These are phyloP conservation scores for Phyllachora maydis DNA, from an alignment of 2,329 filamentous ascomycete species.

Conservation along the genomic window DNA sequence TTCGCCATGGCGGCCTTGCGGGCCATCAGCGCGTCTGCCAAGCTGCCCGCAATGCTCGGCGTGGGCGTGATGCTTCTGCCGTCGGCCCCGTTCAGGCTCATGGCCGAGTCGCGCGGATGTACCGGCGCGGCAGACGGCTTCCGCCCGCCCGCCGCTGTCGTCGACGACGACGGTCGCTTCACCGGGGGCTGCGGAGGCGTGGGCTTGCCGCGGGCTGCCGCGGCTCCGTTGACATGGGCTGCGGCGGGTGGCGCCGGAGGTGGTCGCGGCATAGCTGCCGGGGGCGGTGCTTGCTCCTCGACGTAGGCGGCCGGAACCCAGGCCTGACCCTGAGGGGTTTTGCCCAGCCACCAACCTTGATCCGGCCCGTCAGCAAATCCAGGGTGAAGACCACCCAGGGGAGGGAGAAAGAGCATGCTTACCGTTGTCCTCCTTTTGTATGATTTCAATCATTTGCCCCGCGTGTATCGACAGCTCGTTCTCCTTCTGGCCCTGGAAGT, in stretches of 20 bases:
- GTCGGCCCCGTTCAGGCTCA: conserved; percentile 35
- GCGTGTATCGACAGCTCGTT: conserved; percentile 70
- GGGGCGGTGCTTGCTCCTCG: conserved; percentile 52
- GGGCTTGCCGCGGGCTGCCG: conserved; percentile 65
- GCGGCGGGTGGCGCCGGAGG: conserved; percentile 57
- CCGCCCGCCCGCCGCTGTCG: conserved; percentile 40
- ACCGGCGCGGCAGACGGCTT: conserved; percentile 54
- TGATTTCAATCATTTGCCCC: conserved; percentile 67
- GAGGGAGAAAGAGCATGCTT: no score
- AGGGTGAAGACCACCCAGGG: background rate
- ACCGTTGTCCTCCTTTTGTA: conserved; percentile 95
- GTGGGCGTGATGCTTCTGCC: conserved; percentile 51
- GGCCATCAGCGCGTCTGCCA: conserved; percentile 61
- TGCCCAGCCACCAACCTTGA: conserved; percentile 88
- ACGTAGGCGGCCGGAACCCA: conserved; percentile 93
- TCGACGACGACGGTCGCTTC: conserved; percentile 74
- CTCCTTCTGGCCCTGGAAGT: conserved; percentile 65
- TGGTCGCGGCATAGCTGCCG: conserved; percentile 37
- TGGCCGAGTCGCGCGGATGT: conserved; percentile 51
- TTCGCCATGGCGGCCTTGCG: conserved; percentile 59
- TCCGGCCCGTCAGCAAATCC: conserved; percentile 8
- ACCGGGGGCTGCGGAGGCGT: conserved; percentile 39
- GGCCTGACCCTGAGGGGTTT: conserved; percentile 51
- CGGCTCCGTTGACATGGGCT: no score
- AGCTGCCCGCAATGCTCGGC: conserved; percentile 48